phyloP scores from a whole-genome alignment of 2,329 filamentous ascomycete genomes.

The Aspergillus spinulosporus region DNA sequence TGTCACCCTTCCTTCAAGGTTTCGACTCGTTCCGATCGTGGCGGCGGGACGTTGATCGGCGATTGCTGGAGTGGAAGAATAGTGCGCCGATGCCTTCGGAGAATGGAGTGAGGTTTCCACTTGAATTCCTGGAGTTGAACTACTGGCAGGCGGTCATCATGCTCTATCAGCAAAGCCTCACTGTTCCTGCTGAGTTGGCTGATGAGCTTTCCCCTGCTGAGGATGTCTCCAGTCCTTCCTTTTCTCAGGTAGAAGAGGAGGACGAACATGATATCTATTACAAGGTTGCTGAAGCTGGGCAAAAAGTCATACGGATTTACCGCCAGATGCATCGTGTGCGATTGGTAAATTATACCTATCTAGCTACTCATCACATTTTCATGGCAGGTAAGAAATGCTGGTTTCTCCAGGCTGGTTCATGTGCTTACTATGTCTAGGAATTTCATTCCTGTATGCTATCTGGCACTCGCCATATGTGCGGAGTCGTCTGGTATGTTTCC shows the following conservation, averaged over 20 bases:
- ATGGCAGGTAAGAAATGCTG: slow-evolving; percentile 70
- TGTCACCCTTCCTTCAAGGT: slow-evolving; percentile 79
- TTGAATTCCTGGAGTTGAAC: slow-evolving; percentile 88
- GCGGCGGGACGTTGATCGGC: slow-evolving; percentile 81
- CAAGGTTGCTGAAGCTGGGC: slow-evolving; percentile 92
- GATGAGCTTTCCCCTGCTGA: slow-evolving; percentile 67
- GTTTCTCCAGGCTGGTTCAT: neutral
- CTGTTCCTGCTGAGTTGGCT: slow-evolving; percentile 80
- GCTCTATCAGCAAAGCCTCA: slow-evolving; percentile 87
- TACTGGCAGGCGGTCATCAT: slow-evolving; percentile 98
- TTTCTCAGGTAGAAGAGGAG: slow-evolving; percentile 48
- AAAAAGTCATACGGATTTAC: slow-evolving; percentile 88
- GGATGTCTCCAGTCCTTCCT: slow-evolving; percentile 58
- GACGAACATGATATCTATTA: slow-evolving; percentile 91
- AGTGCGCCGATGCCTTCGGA: slow-evolving; percentile 73
- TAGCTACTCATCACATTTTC: slow-evolving; percentile 94
- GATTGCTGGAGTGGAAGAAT: slow-evolving; percentile 83
- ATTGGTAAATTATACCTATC: slow-evolving; percentile 91
- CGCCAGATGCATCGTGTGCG: slow-evolving; percentile 83
- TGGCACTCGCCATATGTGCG: slow-evolving; percentile 93
- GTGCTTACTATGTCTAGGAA: slow-evolving; percentile 47
- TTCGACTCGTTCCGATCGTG: slow-evolving; percentile 86
- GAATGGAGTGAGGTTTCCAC: slow-evolving; percentile 84
- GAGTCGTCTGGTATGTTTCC: slow-evolving; percentile 70
- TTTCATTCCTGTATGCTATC: slow-evolving; percentile 94